Percentiles rank a stretch among this genome's conserved stretches.
phyloP scores from a whole-genome alignment of 164 flowering plant genomes.

The Berberis thunbergii region DNA sequence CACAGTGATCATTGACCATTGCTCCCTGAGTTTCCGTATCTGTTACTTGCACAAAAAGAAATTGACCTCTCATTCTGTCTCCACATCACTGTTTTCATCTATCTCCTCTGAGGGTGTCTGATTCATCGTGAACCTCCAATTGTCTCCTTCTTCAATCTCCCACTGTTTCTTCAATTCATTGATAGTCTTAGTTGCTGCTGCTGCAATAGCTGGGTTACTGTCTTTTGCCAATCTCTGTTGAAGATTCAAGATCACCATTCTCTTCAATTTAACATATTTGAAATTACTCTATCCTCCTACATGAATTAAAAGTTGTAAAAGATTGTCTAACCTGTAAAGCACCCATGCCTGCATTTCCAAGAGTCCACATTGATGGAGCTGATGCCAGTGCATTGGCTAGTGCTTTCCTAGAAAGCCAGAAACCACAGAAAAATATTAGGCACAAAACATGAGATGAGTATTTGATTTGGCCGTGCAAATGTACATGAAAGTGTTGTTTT shows the following conservation, averaged over 20 bases:
- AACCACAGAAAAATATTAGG: not conserved
- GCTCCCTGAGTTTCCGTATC: not conserved
- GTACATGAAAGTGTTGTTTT: too few relatives aligned
- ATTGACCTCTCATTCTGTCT: conserved; percentile 4
- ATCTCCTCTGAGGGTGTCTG: conserved; percentile 18
- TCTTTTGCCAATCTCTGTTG: conserved; percentile 88
- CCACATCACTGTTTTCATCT: conserved; percentile 9
- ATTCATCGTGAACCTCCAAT: conserved; percentile 72
- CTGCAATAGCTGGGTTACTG: conserved; percentile 78
- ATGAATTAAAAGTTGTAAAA: not conserved
- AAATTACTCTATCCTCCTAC: too few relatives aligned
- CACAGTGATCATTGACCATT: not conserved
- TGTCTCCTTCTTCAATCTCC: conserved; percentile 92
- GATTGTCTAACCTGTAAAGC: conserved; percentile 62
- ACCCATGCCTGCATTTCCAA: conserved; percentile 99
- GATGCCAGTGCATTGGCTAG: conserved; percentile 87
- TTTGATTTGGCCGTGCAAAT: not conserved
- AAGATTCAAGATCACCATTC: not conserved
- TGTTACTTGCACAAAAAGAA: not conserved
- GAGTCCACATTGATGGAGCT: conserved; percentile 99
- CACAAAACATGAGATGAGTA: not conserved
- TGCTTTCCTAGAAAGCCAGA: conserved; percentile 49
- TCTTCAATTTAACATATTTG: too few relatives aligned
- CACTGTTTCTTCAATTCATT: conserved; percentile 78
- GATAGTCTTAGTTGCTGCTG: conserved; percentile 79